Percentiles rank a stretch among this genome's conserved stretches.
These are phyloP conservation scores for Ilyonectria destructans DNA, from an alignment of 2,329 filamentous ascomycete genomes.

Conservation along the genomic window DNA sequence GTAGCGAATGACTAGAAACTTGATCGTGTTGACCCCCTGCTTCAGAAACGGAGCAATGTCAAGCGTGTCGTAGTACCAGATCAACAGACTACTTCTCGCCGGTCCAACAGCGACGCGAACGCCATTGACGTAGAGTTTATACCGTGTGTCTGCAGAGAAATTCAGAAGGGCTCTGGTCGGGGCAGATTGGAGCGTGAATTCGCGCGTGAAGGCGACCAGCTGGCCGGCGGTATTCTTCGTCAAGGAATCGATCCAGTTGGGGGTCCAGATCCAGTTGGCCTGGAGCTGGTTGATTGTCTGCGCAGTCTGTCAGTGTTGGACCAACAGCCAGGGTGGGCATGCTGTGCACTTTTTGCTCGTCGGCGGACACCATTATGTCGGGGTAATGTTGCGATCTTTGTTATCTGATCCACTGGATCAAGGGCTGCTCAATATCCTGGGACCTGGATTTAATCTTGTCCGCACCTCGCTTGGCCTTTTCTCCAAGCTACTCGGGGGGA, in stretches of 20 bases:
- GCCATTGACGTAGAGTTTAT: constrained; percentile 46
- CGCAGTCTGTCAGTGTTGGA: neutral
- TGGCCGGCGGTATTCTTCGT: constrained; percentile 33
- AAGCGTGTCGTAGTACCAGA: constrained; percentile 48
- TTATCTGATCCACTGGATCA: neutral
- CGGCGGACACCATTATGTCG: constrained; percentile 1
- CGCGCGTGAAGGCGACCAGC: constrained; percentile 38
- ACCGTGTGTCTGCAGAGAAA: constrained; percentile 48
- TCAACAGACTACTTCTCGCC: constrained; percentile 42
- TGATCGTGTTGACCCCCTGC: constrained; percentile 34
- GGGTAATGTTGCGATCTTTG: neutral
- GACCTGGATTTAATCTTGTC: too few relatives aligned
- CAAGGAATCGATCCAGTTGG: constrained; percentile 48
- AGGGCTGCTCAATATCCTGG: too few relatives aligned
- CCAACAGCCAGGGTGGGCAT: neutral
- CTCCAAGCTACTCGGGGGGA: neutral
- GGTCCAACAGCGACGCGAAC: constrained; percentile 41
- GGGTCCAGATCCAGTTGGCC: constrained; percentile 58
- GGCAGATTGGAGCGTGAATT: constrained; percentile 17
- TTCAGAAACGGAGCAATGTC: constrained; percentile 42
- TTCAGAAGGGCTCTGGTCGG: constrained; percentile 28
- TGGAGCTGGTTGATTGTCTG: constrained; percentile 54
- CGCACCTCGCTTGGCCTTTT: too few relatives aligned
- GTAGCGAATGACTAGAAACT: constrained; percentile 34
- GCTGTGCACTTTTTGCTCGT: neutral